phyloP scores from a whole-genome alignment of 2,329 filamentous ascomycete genomes.

The Setomelanomma holmii region DNA sequence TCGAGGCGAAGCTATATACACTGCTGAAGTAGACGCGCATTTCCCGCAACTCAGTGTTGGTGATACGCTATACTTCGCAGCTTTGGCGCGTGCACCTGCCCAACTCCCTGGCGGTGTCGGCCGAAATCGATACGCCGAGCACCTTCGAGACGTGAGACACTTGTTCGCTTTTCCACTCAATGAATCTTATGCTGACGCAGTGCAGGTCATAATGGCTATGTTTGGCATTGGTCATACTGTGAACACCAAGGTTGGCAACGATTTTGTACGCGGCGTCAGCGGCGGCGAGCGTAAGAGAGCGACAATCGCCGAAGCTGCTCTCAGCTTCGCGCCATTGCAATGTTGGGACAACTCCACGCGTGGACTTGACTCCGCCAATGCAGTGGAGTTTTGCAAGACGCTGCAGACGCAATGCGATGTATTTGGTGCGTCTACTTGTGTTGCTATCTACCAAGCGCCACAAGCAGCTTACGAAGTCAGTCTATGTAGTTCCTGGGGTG shows the following conservation, averaged over 20 bases:
- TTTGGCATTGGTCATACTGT: constrained; percentile 75
- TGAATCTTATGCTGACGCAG: too few species aligned
- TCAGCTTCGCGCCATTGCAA: constrained; percentile 22
- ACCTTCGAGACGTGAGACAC: constrained; percentile 61
- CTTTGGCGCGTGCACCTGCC: constrained; percentile 64
- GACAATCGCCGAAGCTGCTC: constrained; percentile 28
- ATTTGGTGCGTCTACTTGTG: constrained; percentile 55
- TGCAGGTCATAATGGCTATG: constrained; percentile 71
- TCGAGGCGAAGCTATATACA: constrained; percentile 84
- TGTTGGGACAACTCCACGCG: constrained; percentile 57
- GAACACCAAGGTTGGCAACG: constrained; percentile 74
- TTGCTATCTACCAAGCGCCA: constrained; percentile 66
- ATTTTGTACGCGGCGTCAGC: constrained; percentile 73
- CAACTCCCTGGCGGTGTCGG: constrained; percentile 64
- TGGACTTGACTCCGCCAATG: constrained; percentile 51
- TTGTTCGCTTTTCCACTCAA: background rate
- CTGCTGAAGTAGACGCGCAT: constrained; percentile 80
- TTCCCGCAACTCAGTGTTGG: constrained; percentile 78
- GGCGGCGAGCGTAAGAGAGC: constrained; percentile 68
- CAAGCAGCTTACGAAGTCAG: constrained; percentile 68
- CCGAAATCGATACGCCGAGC: constrained; percentile 62
- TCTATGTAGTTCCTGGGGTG: too few species aligned
- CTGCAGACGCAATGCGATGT: constrained; percentile 60
- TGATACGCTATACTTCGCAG: constrained; percentile 79
- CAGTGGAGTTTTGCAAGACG: constrained; percentile 64